A percentile compares a stretch with the other conserved stretches of the same genome.
phyloP scores from a whole-genome alignment of 441 rosid genomes.

The Gossypium davidsonii region DNA sequence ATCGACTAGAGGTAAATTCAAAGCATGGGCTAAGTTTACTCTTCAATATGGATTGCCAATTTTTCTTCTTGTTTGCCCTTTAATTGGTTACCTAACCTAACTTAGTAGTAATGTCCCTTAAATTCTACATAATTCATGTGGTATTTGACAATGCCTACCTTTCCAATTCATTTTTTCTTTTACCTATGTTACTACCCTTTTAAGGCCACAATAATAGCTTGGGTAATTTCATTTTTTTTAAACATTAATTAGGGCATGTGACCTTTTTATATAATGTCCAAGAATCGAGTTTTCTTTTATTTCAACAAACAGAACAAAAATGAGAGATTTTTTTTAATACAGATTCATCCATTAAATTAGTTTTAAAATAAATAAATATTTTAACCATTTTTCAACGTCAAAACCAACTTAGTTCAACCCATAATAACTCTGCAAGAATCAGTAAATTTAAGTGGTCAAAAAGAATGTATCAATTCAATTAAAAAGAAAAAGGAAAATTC shows the following conservation, averaged over 20 bases:
- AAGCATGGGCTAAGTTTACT: constrained; percentile 9
- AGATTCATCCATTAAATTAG: not conserved
- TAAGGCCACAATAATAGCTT: not conserved
- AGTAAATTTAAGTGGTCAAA: not conserved
- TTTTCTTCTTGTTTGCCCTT: constrained; percentile 35
- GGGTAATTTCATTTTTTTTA: not conserved
- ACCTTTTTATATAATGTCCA: too few species aligned
- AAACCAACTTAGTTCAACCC: too few species aligned
- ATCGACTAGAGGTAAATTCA: not conserved
- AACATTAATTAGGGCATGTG: not conserved
- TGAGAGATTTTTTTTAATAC: not conserved
- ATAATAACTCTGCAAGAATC: not conserved
- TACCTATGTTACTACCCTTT: constrained; percentile 15
- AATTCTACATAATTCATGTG: not conserved
- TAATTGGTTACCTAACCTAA: constrained; percentile 37
- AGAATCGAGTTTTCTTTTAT: not conserved
- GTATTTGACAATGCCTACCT: not conserved
- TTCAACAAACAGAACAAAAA: not conserved
- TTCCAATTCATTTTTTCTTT: constrained; percentile 7
- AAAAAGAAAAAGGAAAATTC: not conserved
- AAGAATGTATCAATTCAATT: not conserved
- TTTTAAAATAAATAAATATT: too few species aligned
- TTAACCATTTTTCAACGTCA: too few species aligned
- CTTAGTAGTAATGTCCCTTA: constrained; percentile 27
- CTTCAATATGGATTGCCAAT: constrained; percentile 9